phyloP scores from a whole-genome alignment of 2,329 filamentous ascomycete species.

The Apiospora hydei region DNA sequence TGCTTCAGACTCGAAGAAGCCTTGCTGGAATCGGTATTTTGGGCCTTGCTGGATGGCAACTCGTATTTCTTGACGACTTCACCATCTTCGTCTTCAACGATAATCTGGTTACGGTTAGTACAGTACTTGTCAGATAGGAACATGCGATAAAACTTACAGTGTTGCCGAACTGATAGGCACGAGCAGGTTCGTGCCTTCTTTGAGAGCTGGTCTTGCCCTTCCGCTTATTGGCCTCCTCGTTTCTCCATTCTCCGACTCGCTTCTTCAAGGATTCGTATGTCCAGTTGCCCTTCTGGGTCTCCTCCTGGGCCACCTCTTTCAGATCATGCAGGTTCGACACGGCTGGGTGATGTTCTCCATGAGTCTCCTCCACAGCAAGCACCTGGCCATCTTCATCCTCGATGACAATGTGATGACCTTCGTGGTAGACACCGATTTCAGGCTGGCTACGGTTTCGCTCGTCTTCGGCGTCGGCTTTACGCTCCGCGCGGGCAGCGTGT shows the following conservation, averaged over 20 bases:
- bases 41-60: conserved; percentile 62
- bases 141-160: conserved; percentile 57
- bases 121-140: background rate
- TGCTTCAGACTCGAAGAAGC: conserved; percentile 59
- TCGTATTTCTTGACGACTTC: conserved; percentile 88
- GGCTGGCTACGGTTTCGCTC: conserved; percentile 29
- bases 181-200: conserved; percentile 73
- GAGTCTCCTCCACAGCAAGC: conserved; percentile 64
- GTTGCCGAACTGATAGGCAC: conserved; percentile 86
- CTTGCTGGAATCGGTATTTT: conserved; percentile 50
- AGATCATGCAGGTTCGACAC: conserved; percentile 33
- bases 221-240: conserved; percentile 67
- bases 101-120: conserved; percentile 61
- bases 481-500: conserved; percentile 5
- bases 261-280: conserved; percentile 56
- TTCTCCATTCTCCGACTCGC: conserved; percentile 59
- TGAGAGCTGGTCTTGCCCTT: conserved; percentile 65
- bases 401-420: conserved; percentile 79
- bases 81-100: conserved; percentile 86
- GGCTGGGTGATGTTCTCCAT: conserved; percentile 38
- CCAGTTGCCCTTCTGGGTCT: conserved; percentile 49
- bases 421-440: conserved; percentile 75
- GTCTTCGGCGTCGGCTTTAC: conserved; percentile 26
- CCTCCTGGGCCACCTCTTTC: conserved; percentile 44
- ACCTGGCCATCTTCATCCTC: conserved; percentile 92